A percentile compares a stretch with the other conserved stretches of the same genome.
These are phyloP conservation scores for Parastagonospora nodorum DNA, from an alignment of 2,329 filamentous ascomycete species.

Conservation along the genomic window DNA sequence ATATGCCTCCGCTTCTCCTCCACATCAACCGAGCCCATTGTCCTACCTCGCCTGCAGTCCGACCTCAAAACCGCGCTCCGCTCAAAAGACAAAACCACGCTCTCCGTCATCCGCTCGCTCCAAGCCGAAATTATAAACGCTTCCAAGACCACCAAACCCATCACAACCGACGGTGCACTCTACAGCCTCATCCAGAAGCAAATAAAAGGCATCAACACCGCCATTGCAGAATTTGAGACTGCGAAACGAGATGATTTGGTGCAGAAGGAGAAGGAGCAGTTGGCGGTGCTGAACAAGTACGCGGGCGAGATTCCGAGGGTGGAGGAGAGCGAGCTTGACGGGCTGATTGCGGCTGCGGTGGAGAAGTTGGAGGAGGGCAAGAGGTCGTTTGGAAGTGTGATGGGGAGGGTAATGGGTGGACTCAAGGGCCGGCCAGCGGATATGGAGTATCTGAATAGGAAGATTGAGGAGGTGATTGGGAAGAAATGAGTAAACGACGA, in stretches of 20 bases:
- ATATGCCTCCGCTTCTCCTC: constrained; percentile 27
- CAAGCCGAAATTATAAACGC: constrained; percentile 75
- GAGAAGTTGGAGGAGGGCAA: constrained; percentile 57
- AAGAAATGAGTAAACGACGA: constrained; percentile 17
- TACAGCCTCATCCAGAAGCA: constrained; percentile 70
- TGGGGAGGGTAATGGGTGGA: constrained; percentile 62
- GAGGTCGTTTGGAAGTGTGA: constrained; percentile 62
- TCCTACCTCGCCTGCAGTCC: constrained; percentile 51
- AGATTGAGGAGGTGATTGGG: constrained; percentile 58
- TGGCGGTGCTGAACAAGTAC: constrained; percentile 69
- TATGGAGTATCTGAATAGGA: constrained; percentile 62
- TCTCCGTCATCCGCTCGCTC: constrained; percentile 70
- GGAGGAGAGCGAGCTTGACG: constrained; percentile 62
- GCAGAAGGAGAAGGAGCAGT: constrained; percentile 70
- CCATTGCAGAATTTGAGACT: constrained; percentile 65
- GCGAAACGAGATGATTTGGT: constrained; percentile 71
- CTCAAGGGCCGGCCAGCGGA: constrained; percentile 70
- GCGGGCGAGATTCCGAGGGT: constrained; percentile 63
- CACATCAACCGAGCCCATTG: constrained; percentile 17
- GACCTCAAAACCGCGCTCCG: constrained; percentile 56
- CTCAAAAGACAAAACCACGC: constrained; percentile 60
- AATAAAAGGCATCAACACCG: constrained; percentile 61
- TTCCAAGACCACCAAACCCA: constrained; percentile 72
- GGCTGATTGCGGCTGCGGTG: constrained; percentile 59
- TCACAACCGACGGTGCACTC: constrained; percentile 71